Conservation (phyloP, 192 early-diverging fungal genomes). For the Spizellomyces sp. region DNA sequence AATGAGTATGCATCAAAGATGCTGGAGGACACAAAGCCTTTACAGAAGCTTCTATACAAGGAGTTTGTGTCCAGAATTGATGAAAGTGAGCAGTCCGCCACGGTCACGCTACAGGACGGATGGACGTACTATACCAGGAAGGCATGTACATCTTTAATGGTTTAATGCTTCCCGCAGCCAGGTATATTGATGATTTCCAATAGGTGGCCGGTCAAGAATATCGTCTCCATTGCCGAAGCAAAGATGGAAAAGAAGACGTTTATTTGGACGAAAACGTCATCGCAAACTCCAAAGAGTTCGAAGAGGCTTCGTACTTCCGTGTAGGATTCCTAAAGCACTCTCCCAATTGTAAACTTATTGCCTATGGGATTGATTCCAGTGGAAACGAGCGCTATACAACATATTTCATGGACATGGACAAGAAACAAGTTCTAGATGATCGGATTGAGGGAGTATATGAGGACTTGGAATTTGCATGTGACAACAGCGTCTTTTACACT, state of each 20-base stretch:
- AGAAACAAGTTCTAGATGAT: conserved; percentile 44
- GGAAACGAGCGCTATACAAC: conserved; percentile 59
- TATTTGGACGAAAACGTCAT: conserved; percentile 60
- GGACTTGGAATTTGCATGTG: conserved; percentile 60
- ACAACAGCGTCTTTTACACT: conserved; percentile 54
- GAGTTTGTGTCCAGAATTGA: conserved; percentile 66
- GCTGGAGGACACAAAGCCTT: conserved; percentile 49
- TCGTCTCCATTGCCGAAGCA: conserved; percentile 42
- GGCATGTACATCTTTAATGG: conserved; percentile 16
- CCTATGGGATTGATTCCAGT: conserved; percentile 54
- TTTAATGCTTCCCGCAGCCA: neutral
- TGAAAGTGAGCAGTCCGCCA: conserved; percentile 52
- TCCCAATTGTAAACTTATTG: conserved; percentile 53
- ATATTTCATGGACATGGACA: conserved; percentile 52
- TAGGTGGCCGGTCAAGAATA: conserved; percentile 49
- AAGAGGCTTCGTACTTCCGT: conserved; percentile 57
- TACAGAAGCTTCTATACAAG: conserved; percentile 60
- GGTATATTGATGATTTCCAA: neutral
- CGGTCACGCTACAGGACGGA: conserved; percentile 50
- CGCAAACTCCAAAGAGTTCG: conserved; percentile 46
- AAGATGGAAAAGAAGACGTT: conserved; percentile 38
- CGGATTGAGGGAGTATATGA: conserved; percentile 54
- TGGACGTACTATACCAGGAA: conserved; percentile 62
- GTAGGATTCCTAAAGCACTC: conserved; percentile 62
- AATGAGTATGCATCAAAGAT: conserved; percentile 55